These are phyloP conservation scores for Penicillium sp. DNA, from an alignment of 2,329 filamentous ascomycete species.

Conservation along the genomic window DNA sequence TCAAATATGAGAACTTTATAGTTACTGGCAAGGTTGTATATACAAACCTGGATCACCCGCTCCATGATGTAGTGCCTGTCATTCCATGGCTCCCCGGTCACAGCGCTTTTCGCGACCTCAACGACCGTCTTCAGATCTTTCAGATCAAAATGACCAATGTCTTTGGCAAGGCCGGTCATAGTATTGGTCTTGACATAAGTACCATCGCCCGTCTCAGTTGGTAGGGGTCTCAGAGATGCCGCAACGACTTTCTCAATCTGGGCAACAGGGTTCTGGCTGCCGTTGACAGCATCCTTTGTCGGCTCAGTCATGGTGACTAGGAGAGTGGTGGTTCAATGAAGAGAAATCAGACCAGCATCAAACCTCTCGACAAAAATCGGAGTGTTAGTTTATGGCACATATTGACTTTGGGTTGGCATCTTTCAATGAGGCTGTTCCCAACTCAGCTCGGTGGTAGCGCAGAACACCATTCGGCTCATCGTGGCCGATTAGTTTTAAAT, in stretches of 20 bases:
- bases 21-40: too few species aligned
- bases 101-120: slow-evolving; percentile 41
- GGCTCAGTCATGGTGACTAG: slow-evolving; percentile 21
- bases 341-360: too few species aligned
- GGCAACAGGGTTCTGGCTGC: slow-evolving; percentile 36
- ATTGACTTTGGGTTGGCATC: too few species aligned
- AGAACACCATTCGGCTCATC: too few species aligned
- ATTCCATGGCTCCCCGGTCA: slow-evolving; percentile 54
- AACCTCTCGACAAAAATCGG: too few species aligned
- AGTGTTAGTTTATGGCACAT: too few species aligned
- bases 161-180: slow-evolving; percentile 40
- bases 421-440: too few species aligned
- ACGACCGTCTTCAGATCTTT: slow-evolving; percentile 44
- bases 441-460: too few species aligned
- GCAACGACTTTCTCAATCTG: slow-evolving; percentile 41
- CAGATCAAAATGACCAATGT: slow-evolving; percentile 49
- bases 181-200: slow-evolving; percentile 38
- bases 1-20: too few species aligned
- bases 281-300: slow-evolving; percentile 25
- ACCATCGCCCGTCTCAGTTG: slow-evolving; percentile 42
- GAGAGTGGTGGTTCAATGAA: slow-evolving; percentile 2
- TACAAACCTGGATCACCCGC: slow-evolving; percentile 48
- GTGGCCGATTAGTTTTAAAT: too few species aligned
- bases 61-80: slow-evolving; percentile 64
- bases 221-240: slow-evolving; percentile 43